Conservation (phyloP, 1,284 basidiomycete genomes). For the Trichosporon asahii region DNA sequence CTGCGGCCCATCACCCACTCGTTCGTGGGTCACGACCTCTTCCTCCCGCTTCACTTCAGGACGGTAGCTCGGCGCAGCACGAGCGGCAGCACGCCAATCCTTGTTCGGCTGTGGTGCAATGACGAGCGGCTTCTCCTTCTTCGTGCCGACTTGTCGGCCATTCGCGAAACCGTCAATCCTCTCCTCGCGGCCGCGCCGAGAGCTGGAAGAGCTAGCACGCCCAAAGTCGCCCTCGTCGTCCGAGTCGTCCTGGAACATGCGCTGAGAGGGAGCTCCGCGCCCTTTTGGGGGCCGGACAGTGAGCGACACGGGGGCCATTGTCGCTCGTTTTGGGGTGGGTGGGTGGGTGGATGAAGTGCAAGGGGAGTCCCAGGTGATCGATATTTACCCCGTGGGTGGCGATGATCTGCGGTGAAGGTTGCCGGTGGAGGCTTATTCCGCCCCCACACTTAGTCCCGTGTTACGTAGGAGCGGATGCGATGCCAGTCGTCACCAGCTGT, state of each 20-base stretch:
- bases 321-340: constrained; percentile 13
- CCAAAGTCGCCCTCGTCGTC: constrained; percentile 43
- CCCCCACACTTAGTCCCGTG: not conserved
- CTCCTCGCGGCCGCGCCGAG: constrained; percentile 56
- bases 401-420: not conserved
- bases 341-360: not conserved
- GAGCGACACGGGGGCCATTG: constrained; percentile 49
- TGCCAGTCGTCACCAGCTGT: not conserved
- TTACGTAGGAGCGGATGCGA: not conserved
- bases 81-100: constrained; percentile 74
- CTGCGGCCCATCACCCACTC: constrained; percentile 69
- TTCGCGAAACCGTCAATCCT: constrained; percentile 62
- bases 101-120: constrained; percentile 78
- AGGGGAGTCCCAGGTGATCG: not conserved
- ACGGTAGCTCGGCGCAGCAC: constrained; percentile 57
- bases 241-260: constrained; percentile 38
- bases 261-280: constrained; percentile 36
- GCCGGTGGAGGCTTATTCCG: not conserved
- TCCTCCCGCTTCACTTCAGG: constrained; percentile 58
- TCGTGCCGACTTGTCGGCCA: constrained; percentile 57
- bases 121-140: constrained; percentile 67
- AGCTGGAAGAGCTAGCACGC: not conserved
- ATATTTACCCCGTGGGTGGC: constrained; percentile 1
- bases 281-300: constrained; percentile 44
- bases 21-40: constrained; percentile 39